A percentile compares a stretch with the other conserved stretches of the same genome.
phyloP scores from a whole-genome alignment of 2,329 filamentous ascomycete genomes.

The Fusarium falciforme region DNA sequence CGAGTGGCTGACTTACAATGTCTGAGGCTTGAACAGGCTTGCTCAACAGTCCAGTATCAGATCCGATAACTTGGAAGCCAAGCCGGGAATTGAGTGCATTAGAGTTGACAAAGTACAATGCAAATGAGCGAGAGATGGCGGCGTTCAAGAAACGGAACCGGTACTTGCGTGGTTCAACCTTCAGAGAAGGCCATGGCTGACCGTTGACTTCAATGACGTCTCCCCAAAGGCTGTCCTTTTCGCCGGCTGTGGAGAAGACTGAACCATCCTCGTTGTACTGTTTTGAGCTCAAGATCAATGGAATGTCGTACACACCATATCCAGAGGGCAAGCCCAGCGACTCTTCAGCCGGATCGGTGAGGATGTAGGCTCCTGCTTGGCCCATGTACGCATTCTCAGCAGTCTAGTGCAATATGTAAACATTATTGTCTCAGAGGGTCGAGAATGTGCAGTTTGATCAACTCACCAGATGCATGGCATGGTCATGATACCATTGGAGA shows the following conservation, averaged over 20 bases:
- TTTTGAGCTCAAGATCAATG: slow-evolving; percentile 62
- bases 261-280: slow-evolving; percentile 63
- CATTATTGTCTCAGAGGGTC: not conserved
- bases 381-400: slow-evolving; percentile 67
- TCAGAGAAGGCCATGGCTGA: slow-evolving; percentile 68
- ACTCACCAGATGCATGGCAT: slow-evolving; percentile 50
- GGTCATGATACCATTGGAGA: slow-evolving; percentile 69
- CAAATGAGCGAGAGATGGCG: slow-evolving; percentile 59
- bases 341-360: slow-evolving; percentile 62
- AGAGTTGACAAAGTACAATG: slow-evolving; percentile 57
- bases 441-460: not conserved
- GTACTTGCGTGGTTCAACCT: slow-evolving; percentile 71
- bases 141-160: slow-evolving; percentile 66
- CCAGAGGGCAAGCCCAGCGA: slow-evolving; percentile 60
- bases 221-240: slow-evolving; percentile 62
- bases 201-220: slow-evolving; percentile 70
- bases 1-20: slow-evolving; percentile 39
- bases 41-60: slow-evolving; percentile 63
- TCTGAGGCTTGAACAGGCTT: slow-evolving; percentile 55
- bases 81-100: slow-evolving; percentile 45
- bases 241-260: slow-evolving; percentile 57
- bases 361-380: slow-evolving; percentile 66
- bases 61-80: slow-evolving; percentile 64
- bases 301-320: slow-evolving; percentile 64
- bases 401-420: slow-evolving; percentile 47